Percentiles rank a stretch among this genome's conserved stretches.
Conservation (phyloP, 1,284 basidiomycete species). For the Cryptococcus sp. region DNA sequence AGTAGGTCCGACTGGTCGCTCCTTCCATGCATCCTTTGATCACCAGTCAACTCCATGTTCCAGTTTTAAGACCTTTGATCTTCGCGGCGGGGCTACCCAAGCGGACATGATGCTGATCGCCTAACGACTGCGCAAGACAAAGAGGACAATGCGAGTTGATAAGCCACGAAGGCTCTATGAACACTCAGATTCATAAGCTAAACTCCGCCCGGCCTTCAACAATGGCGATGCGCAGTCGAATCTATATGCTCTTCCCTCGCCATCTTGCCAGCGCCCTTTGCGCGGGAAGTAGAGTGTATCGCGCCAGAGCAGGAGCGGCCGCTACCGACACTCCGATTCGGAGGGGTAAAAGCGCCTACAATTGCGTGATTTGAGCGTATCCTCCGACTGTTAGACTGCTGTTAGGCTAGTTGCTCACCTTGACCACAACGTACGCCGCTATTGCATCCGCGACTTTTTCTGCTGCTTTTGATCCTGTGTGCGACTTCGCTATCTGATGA, state of each 20-base stretch:
- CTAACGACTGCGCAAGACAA: too few relatives aligned
- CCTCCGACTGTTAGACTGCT: background rate
- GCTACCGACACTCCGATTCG: slow-evolving; percentile 75
- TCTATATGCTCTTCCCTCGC: background rate
- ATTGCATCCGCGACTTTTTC: slow-evolving; percentile 59
- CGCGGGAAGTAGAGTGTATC: slow-evolving; percentile 65
- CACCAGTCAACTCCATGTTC: too few relatives aligned
- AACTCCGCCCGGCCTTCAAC: too few relatives aligned
- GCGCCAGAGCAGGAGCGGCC: slow-evolving; percentile 72
- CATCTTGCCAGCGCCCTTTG: slow-evolving; percentile 27
- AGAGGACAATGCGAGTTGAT: too few relatives aligned
- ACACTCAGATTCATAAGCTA: too few relatives aligned
- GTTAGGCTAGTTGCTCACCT: slow-evolving; percentile 60
- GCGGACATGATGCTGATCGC: too few relatives aligned
- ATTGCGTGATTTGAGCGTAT: background rate
- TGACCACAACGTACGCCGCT: slow-evolving; percentile 79
- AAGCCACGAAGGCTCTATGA: too few relatives aligned
- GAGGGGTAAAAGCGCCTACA: slow-evolving; percentile 72
- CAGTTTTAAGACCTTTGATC: too few relatives aligned
- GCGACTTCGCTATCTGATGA: background rate
- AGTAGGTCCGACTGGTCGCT: too few relatives aligned
- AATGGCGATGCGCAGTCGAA: too few relatives aligned
- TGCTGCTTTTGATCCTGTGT: slow-evolving; percentile 24
- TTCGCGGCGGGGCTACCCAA: too few relatives aligned
- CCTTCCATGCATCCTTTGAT: too few relatives aligned